Conservation (phyloP, 2,329 filamentous ascomycete species). For the Blastomyces silverae region DNA sequence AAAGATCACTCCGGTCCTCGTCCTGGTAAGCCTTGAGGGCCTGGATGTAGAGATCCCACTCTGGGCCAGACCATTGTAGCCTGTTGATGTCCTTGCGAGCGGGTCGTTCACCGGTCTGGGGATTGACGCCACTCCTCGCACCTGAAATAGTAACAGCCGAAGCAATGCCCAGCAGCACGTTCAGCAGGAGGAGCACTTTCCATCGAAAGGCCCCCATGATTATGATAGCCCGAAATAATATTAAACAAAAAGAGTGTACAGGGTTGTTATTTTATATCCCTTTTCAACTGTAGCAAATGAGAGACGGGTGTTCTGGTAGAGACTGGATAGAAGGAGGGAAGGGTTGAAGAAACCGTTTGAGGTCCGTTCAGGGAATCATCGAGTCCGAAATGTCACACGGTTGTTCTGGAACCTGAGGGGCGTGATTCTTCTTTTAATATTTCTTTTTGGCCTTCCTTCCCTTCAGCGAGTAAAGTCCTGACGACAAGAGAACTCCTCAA, state of each 20-base stretch:
- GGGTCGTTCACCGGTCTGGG: constrained; percentile 29
- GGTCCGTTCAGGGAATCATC: constrained; percentile 9
- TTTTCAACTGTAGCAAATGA: not conserved
- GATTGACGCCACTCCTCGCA: constrained; percentile 26
- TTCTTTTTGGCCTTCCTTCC: not conserved
- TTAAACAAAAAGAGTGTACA: not conserved
- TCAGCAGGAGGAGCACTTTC: constrained; percentile 7
- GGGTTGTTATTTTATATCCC: not conserved
- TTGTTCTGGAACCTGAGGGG: not conserved
- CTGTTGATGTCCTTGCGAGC: constrained; percentile 61
- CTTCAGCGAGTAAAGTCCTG: not conserved
- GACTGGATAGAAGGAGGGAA: constrained; percentile 4
- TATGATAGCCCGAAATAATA: constrained; percentile 10
- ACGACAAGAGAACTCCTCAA: not conserved
- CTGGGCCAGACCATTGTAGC: constrained; percentile 53
- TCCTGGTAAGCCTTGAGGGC: constrained; percentile 66
- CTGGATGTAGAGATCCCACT: constrained; percentile 69
- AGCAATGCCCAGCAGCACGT: constrained; percentile 7
- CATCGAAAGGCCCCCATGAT: constrained; percentile 11
- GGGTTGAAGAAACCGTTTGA: not conserved
- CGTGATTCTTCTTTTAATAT: not conserved
- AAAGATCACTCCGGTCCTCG: constrained; percentile 54
- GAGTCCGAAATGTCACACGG: not conserved
- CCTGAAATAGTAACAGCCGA: constrained; percentile 26
- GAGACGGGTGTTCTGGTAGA: not conserved